Percentiles rank a stretch among this genome's conserved stretches.
These are phyloP conservation scores for Aurantiochytrium sp. DNA, from an alignment of 108 stramenopile genomes.

Conservation along the genomic window DNA sequence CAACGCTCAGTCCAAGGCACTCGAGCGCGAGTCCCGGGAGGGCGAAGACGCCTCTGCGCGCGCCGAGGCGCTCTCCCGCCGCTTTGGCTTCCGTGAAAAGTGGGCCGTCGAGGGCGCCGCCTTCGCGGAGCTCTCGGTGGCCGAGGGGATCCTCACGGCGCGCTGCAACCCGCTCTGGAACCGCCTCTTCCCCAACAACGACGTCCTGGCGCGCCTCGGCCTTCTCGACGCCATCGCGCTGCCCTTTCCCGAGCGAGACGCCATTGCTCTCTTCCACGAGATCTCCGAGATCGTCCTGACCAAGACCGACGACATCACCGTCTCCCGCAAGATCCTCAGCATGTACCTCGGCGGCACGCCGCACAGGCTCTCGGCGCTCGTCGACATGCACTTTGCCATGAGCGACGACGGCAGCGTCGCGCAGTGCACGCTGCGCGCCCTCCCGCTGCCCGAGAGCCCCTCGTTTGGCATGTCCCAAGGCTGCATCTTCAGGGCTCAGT, in stretches of 20 bases:
- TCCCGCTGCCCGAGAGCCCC: neutral
- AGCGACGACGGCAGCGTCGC: neutral
- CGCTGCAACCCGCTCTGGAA: neutral
- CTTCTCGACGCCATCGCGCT: neutral
- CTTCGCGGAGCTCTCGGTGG: neutral
- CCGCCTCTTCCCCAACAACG: neutral
- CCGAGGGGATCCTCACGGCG: neutral
- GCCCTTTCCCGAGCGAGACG: neutral
- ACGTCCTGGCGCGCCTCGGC: neutral
- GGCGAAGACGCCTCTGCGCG: neutral
- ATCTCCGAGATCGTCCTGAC: neutral
- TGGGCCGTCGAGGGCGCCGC: neutral
- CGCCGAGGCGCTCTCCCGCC: neutral
- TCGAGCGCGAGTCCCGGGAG: neutral
- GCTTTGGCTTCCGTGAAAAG: neutral
- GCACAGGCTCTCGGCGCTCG: neutral
- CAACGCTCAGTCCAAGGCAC: neutral
- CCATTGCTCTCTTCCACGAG: neutral
- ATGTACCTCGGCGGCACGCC: neutral
- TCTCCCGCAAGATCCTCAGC: neutral
- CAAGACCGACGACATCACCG: neutral
- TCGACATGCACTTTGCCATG: neutral
- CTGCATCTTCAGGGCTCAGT: neutral
- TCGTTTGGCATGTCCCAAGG: neutral
- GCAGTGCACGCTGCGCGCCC: neutral